Percentiles rank a stretch among this genome's conserved stretches.
These are phyloP conservation scores for Zymoseptoria passerinii DNA, from an alignment of 2,329 filamentous ascomycete species.

Conservation along the genomic window DNA sequence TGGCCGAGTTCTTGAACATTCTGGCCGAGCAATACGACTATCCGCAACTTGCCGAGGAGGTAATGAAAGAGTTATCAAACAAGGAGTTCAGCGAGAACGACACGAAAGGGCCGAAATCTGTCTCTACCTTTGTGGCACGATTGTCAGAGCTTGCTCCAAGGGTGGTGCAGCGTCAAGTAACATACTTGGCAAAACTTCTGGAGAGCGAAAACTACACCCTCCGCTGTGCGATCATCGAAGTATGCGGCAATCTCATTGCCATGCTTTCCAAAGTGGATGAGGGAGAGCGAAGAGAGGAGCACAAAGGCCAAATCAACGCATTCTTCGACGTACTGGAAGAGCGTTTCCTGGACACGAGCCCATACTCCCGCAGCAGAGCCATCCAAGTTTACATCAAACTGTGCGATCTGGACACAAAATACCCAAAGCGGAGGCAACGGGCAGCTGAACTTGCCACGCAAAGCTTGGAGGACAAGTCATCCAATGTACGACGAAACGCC, in stretches of 20 bases:
- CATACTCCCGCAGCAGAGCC: constrained; percentile 83
- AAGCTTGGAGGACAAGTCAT: constrained; percentile 95
- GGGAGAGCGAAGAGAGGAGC: constrained; percentile 74
- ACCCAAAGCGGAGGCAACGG: constrained; percentile 80
- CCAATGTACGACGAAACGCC: constrained; percentile 88
- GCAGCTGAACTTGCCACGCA: constrained; percentile 79
- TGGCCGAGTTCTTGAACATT: constrained; percentile 97
- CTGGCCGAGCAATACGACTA: constrained; percentile 96
- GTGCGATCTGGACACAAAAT: constrained; percentile 92
- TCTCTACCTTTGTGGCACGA: constrained; percentile 87
- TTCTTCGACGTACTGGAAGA: constrained; percentile 97
- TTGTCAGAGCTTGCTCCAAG: constrained; percentile 86
- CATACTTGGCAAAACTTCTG: constrained; percentile 82
- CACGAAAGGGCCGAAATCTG: constrained; percentile 88
- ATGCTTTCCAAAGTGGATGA: constrained; percentile 80
- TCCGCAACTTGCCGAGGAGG: constrained; percentile 86
- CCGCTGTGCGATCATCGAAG: constrained; percentile 87
- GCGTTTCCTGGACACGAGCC: constrained; percentile 91
- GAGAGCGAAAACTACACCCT: constrained; percentile 97
- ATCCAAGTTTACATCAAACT: constrained; percentile 90
- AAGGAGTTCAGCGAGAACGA: constrained; percentile 98
- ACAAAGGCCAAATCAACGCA: constrained; percentile 89
- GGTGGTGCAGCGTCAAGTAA: constrained; percentile 96
- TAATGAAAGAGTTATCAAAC: constrained; percentile 86
- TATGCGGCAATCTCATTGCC: constrained; percentile 89